Base-by-base conservation (phyloP, 208 protist species). In the Crithidia expoeki region DNA sequence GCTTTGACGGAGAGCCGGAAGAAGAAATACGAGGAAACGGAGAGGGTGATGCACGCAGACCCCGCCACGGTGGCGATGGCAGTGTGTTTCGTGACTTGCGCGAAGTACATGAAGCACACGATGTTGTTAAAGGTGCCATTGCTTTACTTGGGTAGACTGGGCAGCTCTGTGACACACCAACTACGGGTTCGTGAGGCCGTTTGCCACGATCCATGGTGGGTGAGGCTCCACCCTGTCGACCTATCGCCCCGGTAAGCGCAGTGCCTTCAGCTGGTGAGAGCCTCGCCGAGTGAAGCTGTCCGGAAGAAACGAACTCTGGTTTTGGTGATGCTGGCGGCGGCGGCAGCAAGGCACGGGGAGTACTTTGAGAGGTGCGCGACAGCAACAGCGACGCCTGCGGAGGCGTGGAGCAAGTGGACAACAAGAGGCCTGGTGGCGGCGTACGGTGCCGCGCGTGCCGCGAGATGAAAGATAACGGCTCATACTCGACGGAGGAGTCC, bases 361-460 rank as follows among this genome's bases (percentile, higher is more conserved):
- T 9, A 27, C 25, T 25, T 28, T 23, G 58, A 9, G 58, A 64
- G 9, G 25, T 49, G 4, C 16, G 56, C n/a, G 36, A 27, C 7
- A 3, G 21, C 56, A 19, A 4, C 4, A 61, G 56, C 36, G 56
- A 16, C 11, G 38, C 17, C 23, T 38, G 58, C 27, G 60, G 60
- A 4, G 60, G 60, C 0, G 60, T 65, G 1, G 60, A 65, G 60
- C 42, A 65, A 9, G 58, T 52, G 4, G 58, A 64, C 9, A 50
- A 17, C 9, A 17, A n/a, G 16, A 7, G 25, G 5, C 34, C 58
- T 42, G 34, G 36, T 47, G 27, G 30, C 30, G 51, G 56, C 1
- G 36, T 32, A 2, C 21, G 19, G 36, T 4, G 36, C 40, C 4
- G 23, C 6, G 16, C 58, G 6, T 25, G 16, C 27, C 9, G 58